Conservation (phyloP, 306 rosid species). For the Dalbergia cultrata region DNA sequence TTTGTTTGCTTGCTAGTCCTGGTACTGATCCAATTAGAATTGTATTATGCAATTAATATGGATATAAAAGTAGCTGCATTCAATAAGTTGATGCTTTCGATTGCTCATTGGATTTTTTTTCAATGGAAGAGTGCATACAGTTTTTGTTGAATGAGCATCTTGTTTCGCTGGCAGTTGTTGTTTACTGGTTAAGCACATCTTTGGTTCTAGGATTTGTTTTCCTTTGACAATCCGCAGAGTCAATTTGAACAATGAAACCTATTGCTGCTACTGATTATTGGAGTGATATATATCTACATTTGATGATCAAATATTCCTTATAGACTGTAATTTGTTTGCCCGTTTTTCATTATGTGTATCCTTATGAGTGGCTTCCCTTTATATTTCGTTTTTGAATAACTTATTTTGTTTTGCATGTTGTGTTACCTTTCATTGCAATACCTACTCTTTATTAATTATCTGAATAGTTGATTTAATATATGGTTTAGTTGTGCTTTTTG, state of each 20-base stretch:
- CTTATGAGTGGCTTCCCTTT: not conserved
- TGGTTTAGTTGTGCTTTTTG: not conserved
- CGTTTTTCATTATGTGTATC: not conserved
- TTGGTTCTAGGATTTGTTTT: conserved; percentile 14
- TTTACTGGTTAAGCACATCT: conserved; percentile 3
- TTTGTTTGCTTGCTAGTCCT: not conserved
- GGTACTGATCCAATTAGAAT: not conserved
- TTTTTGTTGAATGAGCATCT: conserved; percentile 17
- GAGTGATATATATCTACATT: conserved; percentile 5
- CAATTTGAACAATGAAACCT: conserved; percentile 19
- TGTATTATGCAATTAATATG: not conserved
- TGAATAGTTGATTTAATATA: conserved; percentile 9
- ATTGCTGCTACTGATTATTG: conserved; percentile 4
- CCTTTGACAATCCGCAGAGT: not conserved
- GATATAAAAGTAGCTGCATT: not conserved
- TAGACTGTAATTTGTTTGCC: not conserved
- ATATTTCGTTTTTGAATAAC: not conserved
- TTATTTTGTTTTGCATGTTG: not conserved
- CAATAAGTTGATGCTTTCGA: not conserved
- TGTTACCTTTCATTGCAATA: conserved; percentile 6
- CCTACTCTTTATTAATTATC: not conserved
- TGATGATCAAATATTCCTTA: not conserved
- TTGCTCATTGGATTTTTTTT: conserved; percentile 3
- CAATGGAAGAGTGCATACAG: not conserved
- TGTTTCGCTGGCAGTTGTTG: conserved; percentile 3